A percentile compares a stretch with the other conserved stretches of the same genome.
Evolutionary conservation across 176 grass and related monocot species (phyloP).

Genomic region (Avena insularis): DNA sequence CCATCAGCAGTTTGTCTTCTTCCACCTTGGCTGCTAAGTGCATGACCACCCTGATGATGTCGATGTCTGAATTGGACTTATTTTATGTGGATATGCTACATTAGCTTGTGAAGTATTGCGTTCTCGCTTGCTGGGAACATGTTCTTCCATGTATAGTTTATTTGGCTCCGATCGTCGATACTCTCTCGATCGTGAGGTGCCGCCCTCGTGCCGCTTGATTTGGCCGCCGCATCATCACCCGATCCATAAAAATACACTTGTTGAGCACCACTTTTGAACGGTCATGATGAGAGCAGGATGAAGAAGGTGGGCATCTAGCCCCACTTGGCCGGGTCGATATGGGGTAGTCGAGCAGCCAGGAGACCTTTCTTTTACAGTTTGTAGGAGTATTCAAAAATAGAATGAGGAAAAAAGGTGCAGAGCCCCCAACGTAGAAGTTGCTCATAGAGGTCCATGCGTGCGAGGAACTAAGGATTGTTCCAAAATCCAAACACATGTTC

Average conservation of each 20-base stretch:
- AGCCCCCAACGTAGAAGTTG: too few relatives aligned
- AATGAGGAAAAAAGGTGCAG: too few relatives aligned
- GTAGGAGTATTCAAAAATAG: too few relatives aligned
- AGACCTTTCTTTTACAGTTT: too few relatives aligned
- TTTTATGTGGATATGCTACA: neutral
- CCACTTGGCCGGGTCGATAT: too few relatives aligned
- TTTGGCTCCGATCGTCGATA: neutral
- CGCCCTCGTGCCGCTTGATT: neutral
- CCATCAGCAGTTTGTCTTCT: conserved; percentile 23
- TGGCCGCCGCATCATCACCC: neutral
- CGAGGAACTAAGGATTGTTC: too few relatives aligned
- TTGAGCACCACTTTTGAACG: neutral
- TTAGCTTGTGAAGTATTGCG: neutral
- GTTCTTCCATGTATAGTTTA: neutral
- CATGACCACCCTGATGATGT: neutral
- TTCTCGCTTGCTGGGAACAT: neutral
- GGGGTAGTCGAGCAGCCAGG: too few relatives aligned
- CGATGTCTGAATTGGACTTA: neutral
- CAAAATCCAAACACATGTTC: too few relatives aligned
- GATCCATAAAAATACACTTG: neutral
- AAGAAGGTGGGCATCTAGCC: conserved; percentile 23
- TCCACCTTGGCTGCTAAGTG: neutral
- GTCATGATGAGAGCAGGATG: neutral
- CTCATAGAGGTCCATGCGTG: too few relatives aligned
- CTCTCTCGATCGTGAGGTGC: neutral